Evolutionary conservation across 345 rosid genomes (phyloP), one percentile per base, ranked within the genome.

Genomic region (Diplotaxis tenuifolia): DNA sequence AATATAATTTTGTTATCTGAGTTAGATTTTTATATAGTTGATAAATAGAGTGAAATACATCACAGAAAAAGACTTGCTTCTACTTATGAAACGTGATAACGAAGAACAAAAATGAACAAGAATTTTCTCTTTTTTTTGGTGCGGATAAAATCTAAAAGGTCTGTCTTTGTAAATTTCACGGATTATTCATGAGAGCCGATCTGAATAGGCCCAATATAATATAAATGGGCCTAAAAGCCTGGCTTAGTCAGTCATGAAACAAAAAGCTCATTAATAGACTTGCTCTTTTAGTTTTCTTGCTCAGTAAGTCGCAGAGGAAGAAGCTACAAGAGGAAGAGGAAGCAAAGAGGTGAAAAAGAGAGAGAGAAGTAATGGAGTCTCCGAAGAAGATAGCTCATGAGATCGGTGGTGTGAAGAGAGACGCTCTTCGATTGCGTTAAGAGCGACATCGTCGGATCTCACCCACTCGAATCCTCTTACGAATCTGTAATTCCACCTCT

Each of bases 401-500:
- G 54, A 83, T 84, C 79, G 96, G 96, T 27, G 96, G 87, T 2
- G 66, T 86, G 3, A 85, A 85, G 68, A 83, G 78, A 45, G 96
- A 96, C 31, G 82, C 88, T 7, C 86, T 96, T 19, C 88, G 98
- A 0, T 92, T 86, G n/a, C n/a, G n/a, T n/a, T n/a, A n/a, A n/a
- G n/a, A n/a, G n/a, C n/a, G n/a, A n/a, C n/a, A n/a, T n/a, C n/a
- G n/a, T n/a, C n/a, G 69, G 98, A 97, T 60, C 88, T 95, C 22
- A n/a, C n/a, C n/a, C n/a, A n/a, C n/a, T n/a, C n/a, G n/a, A n/a
- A n/a, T n/a, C n/a, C n/a, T n/a, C n/a, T n/a, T n/a, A n/a, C n/a
- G n/a, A n/a, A n/a, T n/a, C n/a, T n/a, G n/a, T n/a, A n/a, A n/a
- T n/a, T n/a, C n/a, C n/a, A n/a, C n/a, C n/a, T n/a, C n/a, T n/a